Percentiles rank a stretch among this genome's conserved stretches.
These are phyloP conservation scores for Porodaedalea pini DNA, from an alignment of 1,284 basidiomycete species.

Conservation along the genomic window DNA sequence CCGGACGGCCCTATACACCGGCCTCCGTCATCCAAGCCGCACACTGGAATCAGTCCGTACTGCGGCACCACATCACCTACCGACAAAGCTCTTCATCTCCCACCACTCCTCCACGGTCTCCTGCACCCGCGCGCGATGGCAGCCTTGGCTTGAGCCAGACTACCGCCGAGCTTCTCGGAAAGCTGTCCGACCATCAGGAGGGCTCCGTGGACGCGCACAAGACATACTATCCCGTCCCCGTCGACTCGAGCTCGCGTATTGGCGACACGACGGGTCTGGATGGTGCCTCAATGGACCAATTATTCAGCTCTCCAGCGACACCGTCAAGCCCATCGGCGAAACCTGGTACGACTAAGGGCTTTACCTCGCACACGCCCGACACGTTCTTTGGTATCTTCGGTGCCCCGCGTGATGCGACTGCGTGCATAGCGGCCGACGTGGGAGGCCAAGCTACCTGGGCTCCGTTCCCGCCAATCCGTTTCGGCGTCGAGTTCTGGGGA, in stretches of 20 bases:
- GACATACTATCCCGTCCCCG: slow-evolving; percentile 61
- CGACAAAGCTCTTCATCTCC: slow-evolving; percentile 30
- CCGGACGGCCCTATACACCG: slow-evolving; percentile 66
- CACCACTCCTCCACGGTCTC: slow-evolving; percentile 36
- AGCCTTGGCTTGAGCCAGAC: slow-evolving; percentile 57
- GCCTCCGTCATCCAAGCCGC: slow-evolving; percentile 67
- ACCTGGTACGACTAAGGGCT: neutral
- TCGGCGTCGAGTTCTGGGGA: slow-evolving; percentile 90
- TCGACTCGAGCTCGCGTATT: slow-evolving; percentile 74
- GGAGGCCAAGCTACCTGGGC: slow-evolving; percentile 51
- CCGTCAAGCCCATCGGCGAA: neutral
- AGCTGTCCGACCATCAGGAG: neutral
- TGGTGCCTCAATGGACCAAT: slow-evolving; percentile 50
- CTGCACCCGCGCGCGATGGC: slow-evolving; percentile 45
- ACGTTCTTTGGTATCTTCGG: slow-evolving; percentile 65
- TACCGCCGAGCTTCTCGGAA: slow-evolving; percentile 44
- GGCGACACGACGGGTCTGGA: slow-evolving; percentile 66
- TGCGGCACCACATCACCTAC: slow-evolving; percentile 55
- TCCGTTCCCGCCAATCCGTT: slow-evolving; percentile 71
- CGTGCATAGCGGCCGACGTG: slow-evolving; percentile 41
- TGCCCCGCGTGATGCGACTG: slow-evolving; percentile 19
- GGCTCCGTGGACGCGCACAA: slow-evolving; percentile 22
- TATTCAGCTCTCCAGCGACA: slow-evolving; percentile 34
- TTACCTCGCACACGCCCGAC: slow-evolving; percentile 25
- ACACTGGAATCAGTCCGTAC: slow-evolving; percentile 69